Conservation (phyloP, 177 flowering plant genomes). For the Vitis hybrid region DNA sequence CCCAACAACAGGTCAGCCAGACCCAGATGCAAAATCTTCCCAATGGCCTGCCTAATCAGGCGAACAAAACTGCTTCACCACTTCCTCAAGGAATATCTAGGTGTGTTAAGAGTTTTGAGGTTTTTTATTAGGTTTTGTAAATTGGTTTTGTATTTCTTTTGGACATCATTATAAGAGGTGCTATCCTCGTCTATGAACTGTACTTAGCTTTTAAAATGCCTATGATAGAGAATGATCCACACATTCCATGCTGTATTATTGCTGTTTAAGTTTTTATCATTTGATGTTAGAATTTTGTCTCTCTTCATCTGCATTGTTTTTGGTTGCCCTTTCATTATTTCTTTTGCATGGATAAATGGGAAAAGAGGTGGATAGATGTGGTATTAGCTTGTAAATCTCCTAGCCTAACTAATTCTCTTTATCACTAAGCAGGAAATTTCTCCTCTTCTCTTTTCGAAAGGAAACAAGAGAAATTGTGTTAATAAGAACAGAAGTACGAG, state of each 20-base stretch:
- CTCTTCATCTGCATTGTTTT: neutral
- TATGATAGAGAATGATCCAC: constrained; percentile 10
- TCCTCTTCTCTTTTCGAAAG: neutral
- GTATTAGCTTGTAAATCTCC: neutral
- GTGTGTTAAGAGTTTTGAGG: constrained; percentile 84
- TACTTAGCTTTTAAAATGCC: constrained; percentile 28
- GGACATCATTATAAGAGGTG: constrained; percentile 17
- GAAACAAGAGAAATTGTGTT: too few species aligned
- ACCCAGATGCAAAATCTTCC: constrained; percentile 55
- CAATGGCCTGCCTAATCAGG: constrained; percentile 58
- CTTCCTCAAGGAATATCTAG: constrained; percentile 96
- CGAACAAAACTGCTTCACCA: constrained; percentile 57
- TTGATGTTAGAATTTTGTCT: constrained; percentile 2
- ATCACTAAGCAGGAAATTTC: neutral
- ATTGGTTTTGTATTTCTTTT: constrained; percentile 34
- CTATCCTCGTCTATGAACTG: constrained; percentile 25
- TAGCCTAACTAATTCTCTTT: neutral
- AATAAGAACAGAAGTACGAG: too few species aligned
- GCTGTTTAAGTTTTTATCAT: neutral
- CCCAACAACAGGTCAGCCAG: constrained; percentile 63
- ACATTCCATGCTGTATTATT: neutral
- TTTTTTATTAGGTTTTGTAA: constrained; percentile 45
- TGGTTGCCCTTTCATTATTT: neutral
- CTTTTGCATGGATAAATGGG: neutral
- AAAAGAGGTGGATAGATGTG: neutral